Evolutionary conservation across 768 basidiomycete genomes (phyloP).

Genomic region (Lactifluus subvellereus): DNA sequence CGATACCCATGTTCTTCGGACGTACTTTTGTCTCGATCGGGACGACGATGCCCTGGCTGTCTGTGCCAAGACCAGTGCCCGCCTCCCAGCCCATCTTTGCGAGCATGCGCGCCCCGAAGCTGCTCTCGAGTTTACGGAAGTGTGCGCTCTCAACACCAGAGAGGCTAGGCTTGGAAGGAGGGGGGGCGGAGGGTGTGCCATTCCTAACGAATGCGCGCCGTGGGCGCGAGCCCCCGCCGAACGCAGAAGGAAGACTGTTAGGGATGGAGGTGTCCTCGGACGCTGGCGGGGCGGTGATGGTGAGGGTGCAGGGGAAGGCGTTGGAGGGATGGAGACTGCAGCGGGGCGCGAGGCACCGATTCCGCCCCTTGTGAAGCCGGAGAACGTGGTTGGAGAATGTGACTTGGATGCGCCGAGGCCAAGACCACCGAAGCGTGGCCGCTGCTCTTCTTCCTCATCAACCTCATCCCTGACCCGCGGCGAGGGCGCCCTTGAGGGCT

Average conservation of each 20-base stretch:
- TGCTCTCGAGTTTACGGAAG: slow-evolving; percentile 69
- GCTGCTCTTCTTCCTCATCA: slow-evolving; percentile 40
- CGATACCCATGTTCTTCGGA: slow-evolving; percentile 83
- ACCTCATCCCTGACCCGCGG: slow-evolving; percentile 50
- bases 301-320: slow-evolving; percentile 39
- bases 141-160: slow-evolving; percentile 67
- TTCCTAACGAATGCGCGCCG: slow-evolving; percentile 55
- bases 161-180: slow-evolving; percentile 48
- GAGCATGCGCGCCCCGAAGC: slow-evolving; percentile 86
- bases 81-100: slow-evolving; percentile 94
- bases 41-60: slow-evolving; percentile 77
- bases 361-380: slow-evolving; percentile 39
- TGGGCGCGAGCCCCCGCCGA: slow-evolving; percentile 35
- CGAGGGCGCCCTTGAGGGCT: slow-evolving; percentile 49
- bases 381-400: slow-evolving; percentile 23
- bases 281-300: slow-evolving; percentile 38
- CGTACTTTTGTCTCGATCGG: slow-evolving; percentile 83
- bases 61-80: slow-evolving; percentile 69
- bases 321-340: slow-evolving; percentile 21
- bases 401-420: slow-evolving; percentile 34
- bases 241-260: slow-evolving; percentile 36
- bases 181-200: slow-evolving; percentile 34
- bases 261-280: slow-evolving; percentile 28
- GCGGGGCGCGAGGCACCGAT: slow-evolving; percentile 36
- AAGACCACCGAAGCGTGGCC: slow-evolving; percentile 43